Conservation (phyloP, 257 asterid species). For the Fraxinus cuspidata region DNA sequence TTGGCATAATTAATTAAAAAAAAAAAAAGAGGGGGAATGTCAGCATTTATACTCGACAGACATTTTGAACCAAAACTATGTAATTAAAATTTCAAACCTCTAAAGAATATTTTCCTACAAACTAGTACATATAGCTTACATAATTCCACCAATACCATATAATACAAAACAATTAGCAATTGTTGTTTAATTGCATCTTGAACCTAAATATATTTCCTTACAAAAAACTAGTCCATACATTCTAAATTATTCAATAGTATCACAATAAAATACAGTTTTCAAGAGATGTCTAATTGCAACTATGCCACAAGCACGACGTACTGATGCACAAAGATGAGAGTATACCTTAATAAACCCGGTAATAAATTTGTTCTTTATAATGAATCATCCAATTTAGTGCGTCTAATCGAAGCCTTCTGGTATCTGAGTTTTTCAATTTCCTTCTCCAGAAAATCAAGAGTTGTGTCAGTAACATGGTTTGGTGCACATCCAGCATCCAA, state of each 20-base stretch:
- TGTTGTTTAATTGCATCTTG: background rate
- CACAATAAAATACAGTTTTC: background rate
- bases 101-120: background rate
- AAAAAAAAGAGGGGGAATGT: background rate
- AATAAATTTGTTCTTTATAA: slow-evolving; percentile 21
- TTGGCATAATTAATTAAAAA: background rate
- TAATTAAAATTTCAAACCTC: background rate
- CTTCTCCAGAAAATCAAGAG: slow-evolving; percentile 70
- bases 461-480: slow-evolving; percentile 86
- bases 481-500: slow-evolving; percentile 93
- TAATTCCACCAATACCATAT: no score
- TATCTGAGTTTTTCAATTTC: slow-evolving; percentile 67
- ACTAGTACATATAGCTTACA: background rate
- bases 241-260: background rate
- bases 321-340: background rate
- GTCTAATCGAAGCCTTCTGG: slow-evolving; percentile 65
- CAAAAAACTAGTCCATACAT: background rate
- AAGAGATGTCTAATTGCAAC: background rate
- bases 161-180: background rate
- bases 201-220: background rate
- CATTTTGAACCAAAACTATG: background rate
- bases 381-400: slow-evolving; percentile 33
- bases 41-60: background rate
- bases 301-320: background rate
- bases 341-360: background rate